These are phyloP conservation scores for Microcera coccophila DNA, from an alignment of 2,329 filamentous ascomycete species.

Conservation along the genomic window DNA sequence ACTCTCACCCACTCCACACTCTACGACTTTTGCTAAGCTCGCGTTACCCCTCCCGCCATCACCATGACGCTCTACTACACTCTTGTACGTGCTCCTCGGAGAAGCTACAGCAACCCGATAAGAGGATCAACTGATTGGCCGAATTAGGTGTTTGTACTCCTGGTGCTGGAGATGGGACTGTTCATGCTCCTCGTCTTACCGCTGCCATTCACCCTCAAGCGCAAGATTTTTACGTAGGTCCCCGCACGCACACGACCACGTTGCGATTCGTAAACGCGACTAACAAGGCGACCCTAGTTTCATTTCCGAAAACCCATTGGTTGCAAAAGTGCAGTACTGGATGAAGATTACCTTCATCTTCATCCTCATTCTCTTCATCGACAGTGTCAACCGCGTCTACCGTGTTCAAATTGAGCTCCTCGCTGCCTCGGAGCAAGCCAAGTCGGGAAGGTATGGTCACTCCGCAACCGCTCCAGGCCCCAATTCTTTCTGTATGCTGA, in stretches of 20 bases:
- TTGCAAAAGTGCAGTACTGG: constrained; percentile 95
- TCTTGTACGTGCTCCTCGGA: constrained; percentile 37
- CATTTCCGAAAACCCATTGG: constrained; percentile 79
- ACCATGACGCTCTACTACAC: constrained; percentile 59
- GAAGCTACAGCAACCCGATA: background rate
- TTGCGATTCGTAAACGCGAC: background rate
- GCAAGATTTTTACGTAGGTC: constrained; percentile 72
- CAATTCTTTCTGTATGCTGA: constrained; percentile 1
- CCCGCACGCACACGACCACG: background rate
- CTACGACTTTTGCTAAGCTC: background rate
- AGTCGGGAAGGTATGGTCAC: constrained; percentile 45
- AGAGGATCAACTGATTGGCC: constrained; percentile 11
- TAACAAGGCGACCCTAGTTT: constrained; percentile 53
- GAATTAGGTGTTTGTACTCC: constrained; percentile 72
- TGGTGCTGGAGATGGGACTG: constrained; percentile 78
- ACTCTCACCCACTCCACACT: too few relatives aligned
- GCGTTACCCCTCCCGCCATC: constrained; percentile 21
- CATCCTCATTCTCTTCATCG: constrained; percentile 95
- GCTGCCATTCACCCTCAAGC: constrained; percentile 79
- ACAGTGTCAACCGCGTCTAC: constrained; percentile 94
- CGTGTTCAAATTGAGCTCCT: constrained; percentile 88
- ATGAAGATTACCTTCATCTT: constrained; percentile 99
- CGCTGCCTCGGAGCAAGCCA: constrained; percentile 58
- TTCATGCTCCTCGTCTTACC: constrained; percentile 80
- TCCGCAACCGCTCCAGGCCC: background rate